phyloP scores from a whole-genome alignment of 176 grass and related monocot genomes.

The Aegilops tauschii region DNA sequence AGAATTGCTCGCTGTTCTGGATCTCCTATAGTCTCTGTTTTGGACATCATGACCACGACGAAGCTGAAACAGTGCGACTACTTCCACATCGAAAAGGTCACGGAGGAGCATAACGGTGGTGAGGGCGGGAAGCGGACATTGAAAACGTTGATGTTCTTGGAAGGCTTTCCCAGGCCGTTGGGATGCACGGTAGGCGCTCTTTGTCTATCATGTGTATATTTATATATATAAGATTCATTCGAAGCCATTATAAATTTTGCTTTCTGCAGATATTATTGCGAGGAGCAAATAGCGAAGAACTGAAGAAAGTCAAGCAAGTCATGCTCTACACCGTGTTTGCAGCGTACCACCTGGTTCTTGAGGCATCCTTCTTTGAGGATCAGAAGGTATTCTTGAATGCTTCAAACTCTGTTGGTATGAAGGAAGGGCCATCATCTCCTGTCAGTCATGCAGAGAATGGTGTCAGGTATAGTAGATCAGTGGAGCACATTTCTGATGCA shows the following conservation, averaged over 20 bases:
- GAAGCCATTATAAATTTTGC: background rate
- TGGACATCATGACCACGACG: constrained; percentile 39
- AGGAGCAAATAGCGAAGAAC: constrained; percentile 66
- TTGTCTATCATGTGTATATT: background rate
- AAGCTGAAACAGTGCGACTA: constrained; percentile 70
- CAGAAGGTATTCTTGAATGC: constrained; percentile 68
- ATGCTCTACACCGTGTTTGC: constrained; percentile 93
- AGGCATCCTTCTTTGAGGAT: constrained; percentile 92
- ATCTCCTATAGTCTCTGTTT: constrained; percentile 53
- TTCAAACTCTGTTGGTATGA: constrained; percentile 15
- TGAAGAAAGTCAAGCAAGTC: constrained; percentile 86
- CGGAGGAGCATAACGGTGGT: constrained; percentile 51
- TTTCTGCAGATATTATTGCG: constrained; percentile 71
- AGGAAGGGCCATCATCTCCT: background rate
- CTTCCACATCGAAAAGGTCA: constrained; percentile 74
- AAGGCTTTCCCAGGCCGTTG: constrained; percentile 75
- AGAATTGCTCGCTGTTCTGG: constrained; percentile 68
- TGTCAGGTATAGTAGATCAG: constrained; percentile 11
- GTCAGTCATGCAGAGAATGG: constrained; percentile 16
- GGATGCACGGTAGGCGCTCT: constrained; percentile 72
- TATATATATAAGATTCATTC: background rate
- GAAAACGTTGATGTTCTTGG: constrained; percentile 83
- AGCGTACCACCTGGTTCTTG: constrained; percentile 84
- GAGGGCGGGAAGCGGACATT: constrained; percentile 40
- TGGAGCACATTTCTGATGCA: background rate